Percentiles rank a stretch among this genome's conserved stretches.
phyloP scores from a whole-genome alignment of 2,329 filamentous ascomycete species.

The Aspergillus puulaauensis region DNA sequence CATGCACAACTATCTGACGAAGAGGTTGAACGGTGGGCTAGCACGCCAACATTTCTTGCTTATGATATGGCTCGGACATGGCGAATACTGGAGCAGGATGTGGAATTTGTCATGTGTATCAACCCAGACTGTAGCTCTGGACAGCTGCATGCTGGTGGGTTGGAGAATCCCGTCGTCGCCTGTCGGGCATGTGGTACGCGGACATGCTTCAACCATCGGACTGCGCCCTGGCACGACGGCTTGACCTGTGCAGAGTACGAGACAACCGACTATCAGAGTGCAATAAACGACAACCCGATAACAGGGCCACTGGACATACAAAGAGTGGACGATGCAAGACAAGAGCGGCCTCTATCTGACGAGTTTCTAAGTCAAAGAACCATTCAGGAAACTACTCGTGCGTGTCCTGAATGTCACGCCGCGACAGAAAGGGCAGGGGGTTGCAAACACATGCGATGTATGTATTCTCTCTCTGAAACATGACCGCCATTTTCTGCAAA shows the following conservation, averaged over 20 bases:
- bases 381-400: slow-evolving; percentile 9
- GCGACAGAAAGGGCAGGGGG: slow-evolving; percentile 15
- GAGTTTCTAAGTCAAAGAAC: slow-evolving; percentile 6
- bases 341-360: not conserved
- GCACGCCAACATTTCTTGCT: slow-evolving; percentile 13
- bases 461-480: not conserved
- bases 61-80: slow-evolving; percentile 16
- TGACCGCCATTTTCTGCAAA: not conserved
- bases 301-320: not conserved
- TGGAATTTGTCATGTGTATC: slow-evolving; percentile 18
- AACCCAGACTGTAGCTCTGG: slow-evolving; percentile 17
- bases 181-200: slow-evolving; percentile 17
- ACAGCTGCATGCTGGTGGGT: slow-evolving; percentile 17
- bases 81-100: slow-evolving; percentile 16
- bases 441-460: slow-evolving; percentile 20
- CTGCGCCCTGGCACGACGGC: slow-evolving; percentile 18
- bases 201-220: slow-evolving; percentile 19
- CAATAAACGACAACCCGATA: not conserved
- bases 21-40: slow-evolving; percentile 19
- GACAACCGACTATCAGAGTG: not conserved
- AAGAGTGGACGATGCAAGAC: not conserved
- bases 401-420: slow-evolving; percentile 15
- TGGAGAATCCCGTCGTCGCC: slow-evolving; percentile 17
- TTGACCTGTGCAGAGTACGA: slow-evolving; percentile 20
- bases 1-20: slow-evolving; percentile 12